Evolutionary conservation across 805 yeast genomes (phyloP).

Genomic region (Suhomyces sp.): DNA sequence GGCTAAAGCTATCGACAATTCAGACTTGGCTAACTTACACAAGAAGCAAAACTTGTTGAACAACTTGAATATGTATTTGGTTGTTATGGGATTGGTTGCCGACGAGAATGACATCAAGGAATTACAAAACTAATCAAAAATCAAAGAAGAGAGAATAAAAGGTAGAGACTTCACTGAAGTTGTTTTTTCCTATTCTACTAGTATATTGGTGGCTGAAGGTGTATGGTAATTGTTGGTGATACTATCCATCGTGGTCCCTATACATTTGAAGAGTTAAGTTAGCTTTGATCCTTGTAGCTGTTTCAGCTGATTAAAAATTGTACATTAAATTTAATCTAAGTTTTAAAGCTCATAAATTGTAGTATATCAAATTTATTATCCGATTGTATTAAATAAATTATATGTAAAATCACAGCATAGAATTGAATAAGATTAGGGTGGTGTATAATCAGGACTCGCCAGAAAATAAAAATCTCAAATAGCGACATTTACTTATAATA

Average conservation of each 20-base stretch:
- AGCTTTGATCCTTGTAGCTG: background rate
- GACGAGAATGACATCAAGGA: slow-evolving; percentile 86
- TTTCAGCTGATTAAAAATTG: background rate
- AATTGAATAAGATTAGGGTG: background rate
- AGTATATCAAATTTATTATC: background rate
- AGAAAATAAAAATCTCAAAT: background rate
- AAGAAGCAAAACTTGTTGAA: slow-evolving; percentile 60
- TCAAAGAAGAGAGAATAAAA: background rate
- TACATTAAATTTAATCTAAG: too few species aligned
- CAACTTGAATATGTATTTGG: slow-evolving; percentile 86
- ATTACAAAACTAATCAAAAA: slow-evolving; percentile 31
- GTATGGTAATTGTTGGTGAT: background rate
- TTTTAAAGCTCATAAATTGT: background rate
- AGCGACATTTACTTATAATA: background rate
- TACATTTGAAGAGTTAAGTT: background rate
- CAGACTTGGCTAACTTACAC: slow-evolving; percentile 43
- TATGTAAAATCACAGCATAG: background rate
- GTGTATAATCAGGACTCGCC: background rate
- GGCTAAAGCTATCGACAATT: slow-evolving; percentile 61
- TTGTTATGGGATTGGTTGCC: slow-evolving; percentile 94
- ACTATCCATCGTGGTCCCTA: background rate
- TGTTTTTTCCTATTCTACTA: too few species aligned
- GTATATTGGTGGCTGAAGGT: background rate
- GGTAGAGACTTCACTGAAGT: too few species aligned
- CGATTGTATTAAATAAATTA: background rate